phyloP scores from a whole-genome alignment of 2,329 filamentous ascomycete genomes.

The Pyrenochaeta sp. region DNA sequence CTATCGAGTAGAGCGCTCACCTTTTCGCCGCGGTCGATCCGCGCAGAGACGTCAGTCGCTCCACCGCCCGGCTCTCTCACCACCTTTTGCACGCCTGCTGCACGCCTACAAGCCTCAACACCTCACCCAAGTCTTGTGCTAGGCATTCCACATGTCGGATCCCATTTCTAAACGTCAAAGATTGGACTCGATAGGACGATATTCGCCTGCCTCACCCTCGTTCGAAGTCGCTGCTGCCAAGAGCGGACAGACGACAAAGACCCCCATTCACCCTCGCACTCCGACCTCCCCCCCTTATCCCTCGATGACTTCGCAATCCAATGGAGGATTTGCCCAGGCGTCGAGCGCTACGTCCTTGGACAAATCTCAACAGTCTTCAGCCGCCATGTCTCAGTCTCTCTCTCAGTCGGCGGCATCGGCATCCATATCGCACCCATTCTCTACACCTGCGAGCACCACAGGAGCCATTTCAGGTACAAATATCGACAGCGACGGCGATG shows the following conservation, averaged over 20 bases:
- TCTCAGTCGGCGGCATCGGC: constrained; percentile 46
- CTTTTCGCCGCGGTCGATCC: constrained; percentile 41
- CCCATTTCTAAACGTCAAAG: constrained; percentile 50
- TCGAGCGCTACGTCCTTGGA: constrained; percentile 37
- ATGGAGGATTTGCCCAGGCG: constrained; percentile 44
- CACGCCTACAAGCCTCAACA: constrained; percentile 17
- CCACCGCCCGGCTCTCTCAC: constrained; percentile 31
- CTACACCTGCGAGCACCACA: constrained; percentile 51
- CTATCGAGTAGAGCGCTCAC: constrained; percentile 32
- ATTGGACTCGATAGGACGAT: constrained; percentile 51
- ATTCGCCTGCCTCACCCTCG: constrained; percentile 56
- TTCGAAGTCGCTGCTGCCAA: constrained; percentile 51
- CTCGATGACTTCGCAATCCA: constrained; percentile 56
- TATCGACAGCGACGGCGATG: constrained; percentile 54
- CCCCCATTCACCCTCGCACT: constrained; percentile 55
- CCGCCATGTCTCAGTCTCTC: constrained; percentile 45
- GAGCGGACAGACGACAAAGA: constrained; percentile 50
- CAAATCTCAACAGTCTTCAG: constrained; percentile 55
- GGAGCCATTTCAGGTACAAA: constrained; percentile 41
- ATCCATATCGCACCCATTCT: constrained; percentile 41
- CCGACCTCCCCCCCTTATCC: constrained; percentile 58
- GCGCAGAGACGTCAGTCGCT: constrained; percentile 40
- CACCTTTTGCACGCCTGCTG: constrained; percentile 25
- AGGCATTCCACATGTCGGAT: constrained; percentile 43
- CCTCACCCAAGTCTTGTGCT: constrained; percentile 7